Base-by-base conservation (phyloP, 1,139 yeast genomes). In the Lodderomyces margitis region DNA sequence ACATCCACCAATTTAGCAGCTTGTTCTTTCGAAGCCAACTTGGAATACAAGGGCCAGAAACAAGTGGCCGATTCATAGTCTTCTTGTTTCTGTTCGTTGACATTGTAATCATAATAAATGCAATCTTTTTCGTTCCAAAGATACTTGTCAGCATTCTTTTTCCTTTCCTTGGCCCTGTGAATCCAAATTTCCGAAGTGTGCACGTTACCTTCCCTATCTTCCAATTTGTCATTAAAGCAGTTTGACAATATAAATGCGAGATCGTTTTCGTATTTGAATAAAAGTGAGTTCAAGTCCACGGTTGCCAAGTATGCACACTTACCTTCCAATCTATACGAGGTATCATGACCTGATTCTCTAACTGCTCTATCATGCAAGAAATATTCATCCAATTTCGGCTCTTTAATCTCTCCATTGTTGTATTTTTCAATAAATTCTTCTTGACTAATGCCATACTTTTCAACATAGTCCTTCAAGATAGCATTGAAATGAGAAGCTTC, bases 301-400 rank as follows among this genome's bases (percentile, higher is more conserved):
- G 98, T 92, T 2, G 96, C 97, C 50, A 92, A 68, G 57, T 86
- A 71, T 0, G 96, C 97, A 63, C 96, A 88, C 39, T 80, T 77
- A 27, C 96, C 95, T 64, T 91, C 97, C 42, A 92, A 69, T 55
- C 98, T 74, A 59, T 91, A 89, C 2, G 92, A 76, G 0, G 98
- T 94, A 60, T 92, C 98, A 61, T 92, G 98, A 1, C 98, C 98
- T 36, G 95, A 84, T 64, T 92, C 98, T 57, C 98, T 78, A 12
- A 92, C 96, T 1, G 96, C 98, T 47, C 98, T 75, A 62, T 92
- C 98, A 59, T 92, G 96, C 42, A 87, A 62, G 61, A 92, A 87
- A 62, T 88, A 94, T 49, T 81, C 89, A 57, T 92, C 98, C 43
- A 92, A 70, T 12, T 72, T 80, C 0, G 96, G 95, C 55, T 88